Conservation (phyloP, 2,329 filamentous ascomycete species). For the Talaromyces sp. region DNA sequence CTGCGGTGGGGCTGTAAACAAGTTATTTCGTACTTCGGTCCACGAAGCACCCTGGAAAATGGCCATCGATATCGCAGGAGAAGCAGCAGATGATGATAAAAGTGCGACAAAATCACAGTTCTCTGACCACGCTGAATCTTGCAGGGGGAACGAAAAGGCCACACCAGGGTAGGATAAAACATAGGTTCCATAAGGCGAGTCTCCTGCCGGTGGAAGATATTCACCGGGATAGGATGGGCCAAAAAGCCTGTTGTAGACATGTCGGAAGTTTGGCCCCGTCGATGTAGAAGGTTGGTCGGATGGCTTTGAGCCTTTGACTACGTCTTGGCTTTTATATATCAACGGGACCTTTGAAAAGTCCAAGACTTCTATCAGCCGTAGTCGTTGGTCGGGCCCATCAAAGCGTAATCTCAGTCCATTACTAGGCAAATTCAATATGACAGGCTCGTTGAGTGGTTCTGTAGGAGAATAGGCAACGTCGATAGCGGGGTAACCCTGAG, state of each 20-base stretch:
- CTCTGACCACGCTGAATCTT: slow-evolving; percentile 67
- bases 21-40: slow-evolving; percentile 69
- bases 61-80: slow-evolving; percentile 78
- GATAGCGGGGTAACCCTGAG: slow-evolving; percentile 74
- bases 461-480: slow-evolving; percentile 75
- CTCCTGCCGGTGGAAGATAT: slow-evolving; percentile 63
- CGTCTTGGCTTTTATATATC: slow-evolving; percentile 74
- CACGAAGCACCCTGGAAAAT: slow-evolving; percentile 88
- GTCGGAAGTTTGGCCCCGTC: slow-evolving; percentile 71
- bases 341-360: slow-evolving; percentile 85
- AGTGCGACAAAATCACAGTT: slow-evolving; percentile 76
- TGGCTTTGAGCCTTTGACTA: slow-evolving; percentile 55
- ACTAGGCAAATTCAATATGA: slow-evolving; percentile 69
- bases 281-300: slow-evolving; percentile 28
- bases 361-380: slow-evolving; percentile 83
- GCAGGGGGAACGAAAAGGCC: slow-evolving; percentile 83
- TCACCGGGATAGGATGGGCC: slow-evolving; percentile 93
- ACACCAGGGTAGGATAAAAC: slow-evolving; percentile 92
- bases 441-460: slow-evolving; percentile 67
- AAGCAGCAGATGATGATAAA: slow-evolving; percentile 70
- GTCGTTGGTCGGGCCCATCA: slow-evolving; percentile 84
- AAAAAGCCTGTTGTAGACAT: slow-evolving; percentile 89
- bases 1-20: slow-evolving; percentile 71
- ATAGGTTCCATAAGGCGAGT: slow-evolving; percentile 65
- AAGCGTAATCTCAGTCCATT: slow-evolving; percentile 91